Evolutionary conservation across 768 basidiomycete genomes (phyloP).

Genomic region (Cyathus striatus): DNA sequence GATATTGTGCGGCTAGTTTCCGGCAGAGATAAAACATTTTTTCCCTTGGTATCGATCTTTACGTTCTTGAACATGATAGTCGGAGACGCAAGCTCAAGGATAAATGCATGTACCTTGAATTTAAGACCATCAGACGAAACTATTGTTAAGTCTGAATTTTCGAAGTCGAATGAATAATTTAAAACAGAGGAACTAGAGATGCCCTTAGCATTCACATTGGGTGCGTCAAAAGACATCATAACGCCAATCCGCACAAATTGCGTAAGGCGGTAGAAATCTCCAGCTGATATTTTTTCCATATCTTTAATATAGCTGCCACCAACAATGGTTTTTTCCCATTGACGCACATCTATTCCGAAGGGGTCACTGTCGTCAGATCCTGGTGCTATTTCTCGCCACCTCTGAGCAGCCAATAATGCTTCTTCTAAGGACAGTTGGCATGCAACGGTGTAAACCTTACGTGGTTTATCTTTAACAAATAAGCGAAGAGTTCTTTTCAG

Average conservation of each 20-base stretch:
- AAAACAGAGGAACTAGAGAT: no score
- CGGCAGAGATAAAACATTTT: no score
- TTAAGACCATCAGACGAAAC: no score
- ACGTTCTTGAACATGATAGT: no score
- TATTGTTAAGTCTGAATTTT: no score
- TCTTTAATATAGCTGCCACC: neutral
- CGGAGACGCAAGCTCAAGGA: no score
- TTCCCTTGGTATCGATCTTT: no score
- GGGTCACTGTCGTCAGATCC: neutral
- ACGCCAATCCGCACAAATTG: neutral
- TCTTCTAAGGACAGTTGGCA: neutral
- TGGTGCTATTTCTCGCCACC: neutral
- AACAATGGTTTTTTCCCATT: neutral
- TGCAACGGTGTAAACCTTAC: neutral
- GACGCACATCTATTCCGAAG: neutral
- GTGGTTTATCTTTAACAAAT: neutral
- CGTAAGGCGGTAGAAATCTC: neutral
- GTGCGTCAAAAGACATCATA: no score
- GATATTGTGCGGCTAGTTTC: no score
- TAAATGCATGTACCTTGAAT: no score
- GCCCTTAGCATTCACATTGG: no score
- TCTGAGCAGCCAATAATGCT: neutral
- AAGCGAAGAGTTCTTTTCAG: neutral
- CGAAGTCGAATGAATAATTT: no score
- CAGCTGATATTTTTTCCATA: neutral